Base-by-base conservation (phyloP, 139 green algal species). In the Chlamydomonas incerta region DNA sequence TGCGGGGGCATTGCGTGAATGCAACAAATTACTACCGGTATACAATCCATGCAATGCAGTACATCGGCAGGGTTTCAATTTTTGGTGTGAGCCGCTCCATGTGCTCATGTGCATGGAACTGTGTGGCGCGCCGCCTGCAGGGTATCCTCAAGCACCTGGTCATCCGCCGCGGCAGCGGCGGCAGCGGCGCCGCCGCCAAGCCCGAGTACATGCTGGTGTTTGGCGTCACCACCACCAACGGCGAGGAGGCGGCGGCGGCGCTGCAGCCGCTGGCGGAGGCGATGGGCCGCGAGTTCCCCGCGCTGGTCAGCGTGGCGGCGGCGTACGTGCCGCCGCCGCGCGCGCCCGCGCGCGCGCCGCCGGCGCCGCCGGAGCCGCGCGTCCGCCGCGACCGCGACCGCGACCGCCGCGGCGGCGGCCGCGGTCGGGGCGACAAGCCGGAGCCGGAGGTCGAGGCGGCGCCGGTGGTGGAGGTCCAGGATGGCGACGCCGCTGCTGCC, bases 241-340 rank as follows among this genome's bases (percentile, higher is more conserved):
- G 18, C 60, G 8, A 21, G 8, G 60, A 46, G 23, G 46, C 33
- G 47, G 47, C 62, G 33, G 18, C 47, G 34, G 29, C 50, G 67
- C 65, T 97, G 47, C 67, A 62, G 21, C 80, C 81, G 1, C 3
- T 92, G 26, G 81, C 91, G 21, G 65, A 79, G 9, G 67, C 24
- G 5, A 46, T 92, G 34, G 68, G 82, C 17, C 46, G 69, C 8
- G 55, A 88, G 66, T 89, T 76, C 67, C 80, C 66, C 9, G 47
- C 57, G 18, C 65, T 83, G 77, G 63, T 83, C 29, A 26, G 63
- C 63, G 65, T 84, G 60, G 77, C 67, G 18, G 23, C 37, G 65
- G 20, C 67, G 60, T 2, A 24, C 2, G 75, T 60, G 18, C 23
- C 60, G 60, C 58, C 20, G 35, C 58, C 75, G 33, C 62, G 47